Conservation (phyloP, 2,329 filamentous ascomycete genomes). For the Sclerotiophoma versabilis region DNA sequence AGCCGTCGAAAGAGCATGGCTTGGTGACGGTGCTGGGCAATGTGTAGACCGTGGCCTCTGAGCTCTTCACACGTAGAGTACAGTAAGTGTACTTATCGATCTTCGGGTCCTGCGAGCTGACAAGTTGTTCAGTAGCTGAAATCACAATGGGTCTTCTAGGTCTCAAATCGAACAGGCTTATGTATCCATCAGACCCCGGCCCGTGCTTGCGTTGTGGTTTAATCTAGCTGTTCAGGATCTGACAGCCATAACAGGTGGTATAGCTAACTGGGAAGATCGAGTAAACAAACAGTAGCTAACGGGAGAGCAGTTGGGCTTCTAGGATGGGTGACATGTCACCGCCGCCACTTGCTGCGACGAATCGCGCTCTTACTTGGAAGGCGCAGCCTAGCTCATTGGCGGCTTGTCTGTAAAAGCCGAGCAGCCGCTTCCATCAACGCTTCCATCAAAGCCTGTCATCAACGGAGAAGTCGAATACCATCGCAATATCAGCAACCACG, state of each 20-base stretch:
- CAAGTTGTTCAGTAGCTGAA: constrained; percentile 24
- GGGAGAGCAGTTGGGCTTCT: not conserved
- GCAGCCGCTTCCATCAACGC: constrained; percentile 13
- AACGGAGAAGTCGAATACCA: constrained; percentile 8
- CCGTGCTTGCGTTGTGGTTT: not conserved
- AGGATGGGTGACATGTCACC: not conserved
- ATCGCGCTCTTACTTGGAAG: constrained; percentile 21
- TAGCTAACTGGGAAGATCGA: not conserved
- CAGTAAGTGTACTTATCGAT: constrained; percentile 5
- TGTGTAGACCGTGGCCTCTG: too few relatives aligned
- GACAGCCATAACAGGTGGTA: not conserved
- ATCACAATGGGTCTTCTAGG: constrained; percentile 7
- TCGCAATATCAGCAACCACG: constrained; percentile 8
- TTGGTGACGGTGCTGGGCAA: too few relatives aligned
- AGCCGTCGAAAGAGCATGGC: too few relatives aligned
- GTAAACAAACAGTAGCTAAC: constrained; percentile 1
- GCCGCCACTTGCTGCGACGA: constrained; percentile 8
- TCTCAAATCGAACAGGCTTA: not conserved
- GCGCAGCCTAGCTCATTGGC: constrained; percentile 21
- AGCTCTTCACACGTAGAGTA: constrained; percentile 2
- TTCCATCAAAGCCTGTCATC: constrained; percentile 8
- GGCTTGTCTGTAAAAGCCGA: constrained; percentile 22
- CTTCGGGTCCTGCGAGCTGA: constrained; percentile 17
- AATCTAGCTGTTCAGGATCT: not conserved
- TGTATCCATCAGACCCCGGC: not conserved